Conservation (phyloP, 768 basidiomycete genomes). For the Auricularia heimuer region DNA sequence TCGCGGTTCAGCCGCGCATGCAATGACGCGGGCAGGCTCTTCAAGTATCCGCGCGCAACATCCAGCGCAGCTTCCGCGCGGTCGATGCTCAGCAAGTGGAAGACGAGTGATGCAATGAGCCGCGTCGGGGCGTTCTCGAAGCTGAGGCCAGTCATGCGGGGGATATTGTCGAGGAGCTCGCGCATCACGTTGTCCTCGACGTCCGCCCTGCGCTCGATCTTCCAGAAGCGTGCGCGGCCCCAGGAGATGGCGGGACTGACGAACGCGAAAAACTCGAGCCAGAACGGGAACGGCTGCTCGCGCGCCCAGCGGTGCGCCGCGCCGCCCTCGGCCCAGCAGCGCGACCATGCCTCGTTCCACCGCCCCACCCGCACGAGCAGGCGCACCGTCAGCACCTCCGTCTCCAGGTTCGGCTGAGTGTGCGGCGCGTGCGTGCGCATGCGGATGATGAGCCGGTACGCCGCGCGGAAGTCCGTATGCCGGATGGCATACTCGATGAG, state of each 20-base stretch:
- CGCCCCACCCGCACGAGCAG: slow-evolving; percentile 44
- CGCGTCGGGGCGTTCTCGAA: background rate
- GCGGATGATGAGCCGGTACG: slow-evolving; percentile 31
- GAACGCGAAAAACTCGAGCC: slow-evolving; percentile 47
- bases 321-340: slow-evolving; percentile 14
- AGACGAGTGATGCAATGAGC: slow-evolving; percentile 17
- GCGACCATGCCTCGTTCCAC: slow-evolving; percentile 51
- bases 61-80: slow-evolving; percentile 31
- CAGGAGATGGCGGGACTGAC: slow-evolving; percentile 15
- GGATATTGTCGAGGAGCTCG: background rate
- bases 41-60: slow-evolving; percentile 41
- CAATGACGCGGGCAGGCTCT: slow-evolving; percentile 35
- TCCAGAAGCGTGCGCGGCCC: background rate
- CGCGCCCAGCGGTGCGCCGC: slow-evolving; percentile 9
- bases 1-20: slow-evolving; percentile 22
- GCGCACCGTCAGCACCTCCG: slow-evolving; percentile 46
- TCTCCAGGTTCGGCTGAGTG: slow-evolving; percentile 40
- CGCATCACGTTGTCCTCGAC: slow-evolving; percentile 9
- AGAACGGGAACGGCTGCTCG: slow-evolving; percentile 34
- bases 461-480: slow-evolving; percentile 37
- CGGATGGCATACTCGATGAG: slow-evolving; percentile 42
- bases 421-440: slow-evolving; percentile 32
- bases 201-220: background rate
- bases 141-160: background rate
- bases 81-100: slow-evolving; percentile 34